These are phyloP conservation scores for Sutorius australiensis DNA, from an alignment of 768 basidiomycete genomes.

Conservation along the genomic window DNA sequence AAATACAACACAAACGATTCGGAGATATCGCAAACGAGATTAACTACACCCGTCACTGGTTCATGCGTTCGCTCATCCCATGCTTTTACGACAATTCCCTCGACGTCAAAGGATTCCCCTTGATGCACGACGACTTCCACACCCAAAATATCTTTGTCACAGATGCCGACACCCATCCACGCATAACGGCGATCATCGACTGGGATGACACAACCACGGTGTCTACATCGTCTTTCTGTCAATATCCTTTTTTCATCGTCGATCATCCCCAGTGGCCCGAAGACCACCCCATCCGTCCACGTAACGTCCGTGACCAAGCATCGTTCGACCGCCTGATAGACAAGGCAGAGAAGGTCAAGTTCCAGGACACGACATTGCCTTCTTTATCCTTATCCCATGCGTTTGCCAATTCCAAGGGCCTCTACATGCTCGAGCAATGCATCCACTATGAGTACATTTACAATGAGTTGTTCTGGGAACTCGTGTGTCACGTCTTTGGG, in stretches of 20 bases:
- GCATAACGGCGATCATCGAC: neutral
- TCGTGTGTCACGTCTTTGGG: neutral
- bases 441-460: neutral
- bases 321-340: neutral
- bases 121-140: neutral
- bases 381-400: neutral
- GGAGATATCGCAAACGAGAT: neutral
- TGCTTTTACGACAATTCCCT: too few relatives aligned
- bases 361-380: neutral
- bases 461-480: neutral
- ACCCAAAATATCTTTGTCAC: neutral
- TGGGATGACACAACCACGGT: too few relatives aligned
- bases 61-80: neutral
- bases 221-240: too few relatives aligned
- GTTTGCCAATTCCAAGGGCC: neutral
- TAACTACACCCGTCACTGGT: neutral
- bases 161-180: neutral
- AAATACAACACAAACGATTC: neutral
- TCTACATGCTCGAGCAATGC: neutral
- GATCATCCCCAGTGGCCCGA: neutral
- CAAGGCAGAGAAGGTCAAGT: neutral
- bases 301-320: neutral
- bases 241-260: too few relatives aligned
- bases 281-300: neutral
- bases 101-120: too few relatives aligned